Conservation (phyloP, 768 basidiomycete species). For the Macrolepiota dolichaula region DNA sequence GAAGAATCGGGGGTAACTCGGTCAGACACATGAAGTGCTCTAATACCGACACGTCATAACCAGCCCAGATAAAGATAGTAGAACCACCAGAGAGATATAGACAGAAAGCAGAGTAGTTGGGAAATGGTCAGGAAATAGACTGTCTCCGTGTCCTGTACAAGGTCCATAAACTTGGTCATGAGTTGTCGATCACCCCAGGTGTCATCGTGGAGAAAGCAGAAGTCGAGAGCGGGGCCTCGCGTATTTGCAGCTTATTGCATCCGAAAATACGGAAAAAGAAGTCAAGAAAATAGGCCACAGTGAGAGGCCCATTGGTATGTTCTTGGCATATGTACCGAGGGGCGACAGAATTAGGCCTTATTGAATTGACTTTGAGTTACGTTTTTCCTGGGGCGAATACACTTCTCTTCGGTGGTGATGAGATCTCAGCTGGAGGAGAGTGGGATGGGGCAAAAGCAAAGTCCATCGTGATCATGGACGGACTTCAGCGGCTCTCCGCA, state of each 20-base stretch:
- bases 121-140: neutral
- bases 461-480: slow-evolving; percentile 4
- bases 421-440: slow-evolving; percentile 2
- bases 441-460: slow-evolving; percentile 1
- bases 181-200: slow-evolving; percentile 2
- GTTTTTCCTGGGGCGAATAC: neutral
- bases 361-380: slow-evolving; percentile 9
- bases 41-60: neutral
- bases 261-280: slow-evolving; percentile 12
- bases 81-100: neutral
- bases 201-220: neutral
- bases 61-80: neutral
- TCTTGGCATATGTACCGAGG: slow-evolving; percentile 10
- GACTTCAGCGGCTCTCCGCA: slow-evolving; percentile 10
- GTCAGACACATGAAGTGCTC: neutral
- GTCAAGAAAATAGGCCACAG: slow-evolving; percentile 3
- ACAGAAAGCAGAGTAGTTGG: neutral
- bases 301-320: neutral
- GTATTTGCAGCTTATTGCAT: slow-evolving; percentile 8
- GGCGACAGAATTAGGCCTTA: slow-evolving; percentile 3
- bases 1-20: neutral
- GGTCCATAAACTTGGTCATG: slow-evolving; percentile 7
- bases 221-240: slow-evolving; percentile 2
- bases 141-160: neutral
- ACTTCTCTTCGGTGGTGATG: slow-evolving; percentile 1